These are phyloP conservation scores for Clarkia xantiana DNA, from an alignment of 345 rosid genomes.

Conservation along the genomic window DNA sequence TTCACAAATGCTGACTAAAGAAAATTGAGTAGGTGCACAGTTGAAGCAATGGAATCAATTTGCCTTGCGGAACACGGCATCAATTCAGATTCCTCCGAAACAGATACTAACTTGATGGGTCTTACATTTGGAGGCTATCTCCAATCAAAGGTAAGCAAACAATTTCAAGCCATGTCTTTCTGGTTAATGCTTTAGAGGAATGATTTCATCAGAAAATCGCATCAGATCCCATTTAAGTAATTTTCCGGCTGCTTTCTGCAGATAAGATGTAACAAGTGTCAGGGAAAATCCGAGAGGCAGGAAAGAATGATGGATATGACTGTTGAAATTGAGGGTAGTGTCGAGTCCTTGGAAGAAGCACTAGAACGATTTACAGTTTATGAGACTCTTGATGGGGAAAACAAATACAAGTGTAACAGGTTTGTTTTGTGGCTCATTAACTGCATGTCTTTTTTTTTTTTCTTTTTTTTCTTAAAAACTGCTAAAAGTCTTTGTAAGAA, in stretches of 20 bases:
- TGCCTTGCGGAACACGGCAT: slow-evolving; percentile 53
- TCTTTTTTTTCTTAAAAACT: too few relatives aligned
- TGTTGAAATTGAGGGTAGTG: slow-evolving; percentile 87
- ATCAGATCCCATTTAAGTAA: too few relatives aligned
- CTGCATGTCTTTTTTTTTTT: background rate
- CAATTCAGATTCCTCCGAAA: slow-evolving; percentile 31
- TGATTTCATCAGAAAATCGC: too few relatives aligned
- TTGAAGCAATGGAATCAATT: slow-evolving; percentile 87
- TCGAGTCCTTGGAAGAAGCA: slow-evolving; percentile 83
- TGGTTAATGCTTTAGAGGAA: background rate
- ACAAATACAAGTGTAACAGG: slow-evolving; percentile 89
- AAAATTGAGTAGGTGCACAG: slow-evolving; percentile 45
- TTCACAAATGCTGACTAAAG: background rate
- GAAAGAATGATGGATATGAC: slow-evolving; percentile 99
- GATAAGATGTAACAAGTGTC: slow-evolving; percentile 89
- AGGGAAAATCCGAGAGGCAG: slow-evolving; percentile 59
- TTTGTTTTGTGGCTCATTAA: slow-evolving; percentile 12
- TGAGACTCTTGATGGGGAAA: slow-evolving; percentile 93
- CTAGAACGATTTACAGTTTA: slow-evolving; percentile 64
- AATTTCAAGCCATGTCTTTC: background rate
- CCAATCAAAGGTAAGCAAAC: slow-evolving; percentile 57
- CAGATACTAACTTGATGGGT: slow-evolving; percentile 74
- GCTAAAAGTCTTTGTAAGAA: background rate
- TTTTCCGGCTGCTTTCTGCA: too few relatives aligned
- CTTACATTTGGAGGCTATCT: slow-evolving; percentile 95